Evolutionary conservation across 2,329 filamentous ascomycete genomes (phyloP), one percentile per base, ranked within the genome.

Genomic region (Geosmithia putterillii): DNA sequence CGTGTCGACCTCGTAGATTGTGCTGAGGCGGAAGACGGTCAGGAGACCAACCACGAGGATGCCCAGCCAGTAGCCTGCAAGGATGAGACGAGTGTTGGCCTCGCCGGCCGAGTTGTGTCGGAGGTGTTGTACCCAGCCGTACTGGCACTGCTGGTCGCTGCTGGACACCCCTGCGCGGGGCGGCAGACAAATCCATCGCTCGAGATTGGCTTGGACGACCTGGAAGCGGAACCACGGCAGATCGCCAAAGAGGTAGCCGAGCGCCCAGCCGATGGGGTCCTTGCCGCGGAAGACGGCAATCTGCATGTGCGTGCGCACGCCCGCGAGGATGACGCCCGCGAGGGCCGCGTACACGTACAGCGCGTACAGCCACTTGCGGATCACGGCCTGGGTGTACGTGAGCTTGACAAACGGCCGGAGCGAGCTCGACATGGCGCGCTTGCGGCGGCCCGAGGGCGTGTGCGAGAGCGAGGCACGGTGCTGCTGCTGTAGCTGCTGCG

Each of bases 211-310:
- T 46, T 72, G 74, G 15, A 86, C 69, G 8, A 90, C 74, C 57
- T 83, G 72, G 57, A 83, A 80, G 20, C 88, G 74, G 51, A 95
- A 78, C 54, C 69, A 71, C 0, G 76, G 71, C 10, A 89, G 57
- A 52, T 94, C 84, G 12, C 90, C 89, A 47, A 96, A 76, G 3
- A 95, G 66, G 59, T 98, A 98, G 2, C 86, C 83, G 10, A 95
- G 61, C 0, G 87, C 89, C 92, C 92, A 98, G 2, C 90, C 86
- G 38, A 98, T 76, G 0, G 92, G 88, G 52, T 98, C 92, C 42
- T 79, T 66, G 15, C 77, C 79, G 28, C 72, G 56, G 2, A 98
- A 69, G 14, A 87, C 88, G 48, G 74, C 69, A 38, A 65, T 62
- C 35, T 73, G 64, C 41, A 96, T 77, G 51, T 86, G 83, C 2